Percentiles rank a stretch among this genome's conserved stretches.
Evolutionary conservation across 805 yeast genomes (phyloP).

Genomic region (Blastobotrys americana): DNA sequence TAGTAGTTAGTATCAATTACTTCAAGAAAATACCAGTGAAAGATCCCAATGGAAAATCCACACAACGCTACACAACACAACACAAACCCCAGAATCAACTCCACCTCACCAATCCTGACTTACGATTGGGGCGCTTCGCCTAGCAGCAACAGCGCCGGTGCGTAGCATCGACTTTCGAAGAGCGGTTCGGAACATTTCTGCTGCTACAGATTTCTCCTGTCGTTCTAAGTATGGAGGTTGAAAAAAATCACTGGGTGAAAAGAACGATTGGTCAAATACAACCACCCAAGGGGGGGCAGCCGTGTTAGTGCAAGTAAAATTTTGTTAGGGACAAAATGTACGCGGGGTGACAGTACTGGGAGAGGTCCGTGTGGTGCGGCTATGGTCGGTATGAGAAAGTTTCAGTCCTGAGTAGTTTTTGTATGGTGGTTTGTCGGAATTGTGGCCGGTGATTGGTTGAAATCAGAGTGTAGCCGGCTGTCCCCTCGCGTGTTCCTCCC

Average conservation of each 20-base stretch:
- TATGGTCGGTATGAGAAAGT: too few species aligned
- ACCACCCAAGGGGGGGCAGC: background rate
- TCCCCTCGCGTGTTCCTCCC: too few species aligned
- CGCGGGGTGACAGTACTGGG: background rate
- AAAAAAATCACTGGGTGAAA: background rate
- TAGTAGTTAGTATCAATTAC: slow-evolving; percentile 6
- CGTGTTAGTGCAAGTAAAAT: background rate
- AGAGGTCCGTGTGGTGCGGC: too few species aligned
- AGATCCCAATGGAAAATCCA: background rate
- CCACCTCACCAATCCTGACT: slow-evolving; percentile 16
- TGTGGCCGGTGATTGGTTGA: background rate
- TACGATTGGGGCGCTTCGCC: slow-evolving; percentile 28
- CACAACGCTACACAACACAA: too few species aligned
- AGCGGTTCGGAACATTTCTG: slow-evolving; percentile 35
- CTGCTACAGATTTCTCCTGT: slow-evolving; percentile 6
- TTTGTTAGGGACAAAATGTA: background rate
- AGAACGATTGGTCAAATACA: background rate
- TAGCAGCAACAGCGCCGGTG: slow-evolving; percentile 31
- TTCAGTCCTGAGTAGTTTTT: too few species aligned
- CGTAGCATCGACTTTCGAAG: slow-evolving; percentile 35
- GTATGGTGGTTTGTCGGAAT: background rate
- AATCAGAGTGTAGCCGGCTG: too few species aligned
- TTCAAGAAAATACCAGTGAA: background rate
- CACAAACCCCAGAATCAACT: slow-evolving; percentile 2
- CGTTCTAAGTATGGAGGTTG: slow-evolving; percentile 1